Base-by-base conservation (phyloP, 108 stramenopile genomes). In the Nitzschia sp. region DNA sequence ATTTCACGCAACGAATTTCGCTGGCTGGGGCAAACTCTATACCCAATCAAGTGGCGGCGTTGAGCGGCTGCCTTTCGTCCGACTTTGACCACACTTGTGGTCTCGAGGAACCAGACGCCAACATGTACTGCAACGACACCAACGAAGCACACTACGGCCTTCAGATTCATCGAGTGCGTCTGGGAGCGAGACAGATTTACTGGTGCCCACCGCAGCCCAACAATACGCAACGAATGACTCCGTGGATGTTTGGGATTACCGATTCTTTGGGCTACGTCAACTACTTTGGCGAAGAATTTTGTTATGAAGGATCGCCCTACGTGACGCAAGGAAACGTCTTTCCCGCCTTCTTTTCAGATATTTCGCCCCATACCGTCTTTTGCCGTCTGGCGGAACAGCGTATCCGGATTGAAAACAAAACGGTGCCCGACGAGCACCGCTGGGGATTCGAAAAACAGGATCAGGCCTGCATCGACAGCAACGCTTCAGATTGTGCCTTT, bases 231-330 rank as follows among this genome's bases (percentile, higher is more conserved):
- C 55, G 33, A 21, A 8, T 51, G 4, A 68, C 53, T 36, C 64
- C 78, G 19, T 77, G 65, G 61, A 23, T 79, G 17, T 76, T 72
- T 60, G 67, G 70, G 57, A 45, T 83, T 54, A 35, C 67, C 15
- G 65, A 71, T 4, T 26, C 31, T 11, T 33, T 53, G 19, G 79
- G 82, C 3, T 82, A 86, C 66, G 56, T 86, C 4, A 86, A 79
- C 18, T 81, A 80, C 28, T 86, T 86, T 69, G 79, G 77, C 11
- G 85, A 86, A 71, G 85, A 86, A 36, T 86, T 86, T 45, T 86
- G 85, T 65, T 86, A 67, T 59, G 75, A 79, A 29, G 66, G 59
- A 6, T 75, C 74, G 9, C 79, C 79, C 1, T 82, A 80, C 46
- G 82, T 82, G 21, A 77, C 77, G 2, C 78, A 83, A 68, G 57